A percentile compares a stretch with the other conserved stretches of the same genome.
Evolutionary conservation across 345 rosid genomes (phyloP).

Genomic region (Brassica juncea): DNA sequence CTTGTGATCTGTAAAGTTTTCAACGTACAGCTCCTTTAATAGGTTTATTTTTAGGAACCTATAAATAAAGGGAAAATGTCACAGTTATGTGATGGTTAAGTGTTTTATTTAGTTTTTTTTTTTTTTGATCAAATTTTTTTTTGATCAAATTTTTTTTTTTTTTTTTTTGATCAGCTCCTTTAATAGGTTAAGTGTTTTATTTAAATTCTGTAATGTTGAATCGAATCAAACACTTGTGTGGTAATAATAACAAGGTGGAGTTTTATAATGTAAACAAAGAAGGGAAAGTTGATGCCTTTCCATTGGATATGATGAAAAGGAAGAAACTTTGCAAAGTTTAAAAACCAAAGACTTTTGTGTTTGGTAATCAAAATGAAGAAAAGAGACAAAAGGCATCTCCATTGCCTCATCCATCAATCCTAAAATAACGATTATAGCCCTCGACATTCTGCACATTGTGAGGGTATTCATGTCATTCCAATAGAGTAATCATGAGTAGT

Average conservation of each 20-base stretch:
- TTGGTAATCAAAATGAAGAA: slow-evolving; percentile 34
- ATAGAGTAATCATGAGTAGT: slow-evolving; percentile 27
- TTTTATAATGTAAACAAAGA: slow-evolving; percentile 12
- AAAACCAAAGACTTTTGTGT: slow-evolving; percentile 19
- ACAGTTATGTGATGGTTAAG: neutral
- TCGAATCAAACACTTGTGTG: slow-evolving; percentile 1
- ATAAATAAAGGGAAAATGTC: neutral
- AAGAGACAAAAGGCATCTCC: slow-evolving; percentile 32
- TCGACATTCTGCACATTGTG: neutral
- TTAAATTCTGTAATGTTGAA: neutral
- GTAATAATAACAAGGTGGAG: slow-evolving; percentile 9
- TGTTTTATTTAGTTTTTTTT: too few relatives aligned
- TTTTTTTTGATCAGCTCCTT: too few relatives aligned
- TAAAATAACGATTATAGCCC: slow-evolving; percentile 30
- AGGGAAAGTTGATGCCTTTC: slow-evolving; percentile 32
- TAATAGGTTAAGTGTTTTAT: neutral
- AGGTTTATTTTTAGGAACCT: slow-evolving; percentile 22
- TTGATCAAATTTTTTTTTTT: too few relatives aligned
- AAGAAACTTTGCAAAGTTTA: slow-evolving; percentile 28
- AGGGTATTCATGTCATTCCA: slow-evolving; percentile 25
- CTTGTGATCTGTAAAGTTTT: slow-evolving; percentile 20
- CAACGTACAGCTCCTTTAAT: neutral
- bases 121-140: too few relatives aligned
- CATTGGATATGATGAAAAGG: slow-evolving; percentile 37
- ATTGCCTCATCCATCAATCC: neutral